Evolutionary conservation across 2,329 filamentous ascomycete genomes (phyloP).

Genomic region (Scleromitrula shiraiana): DNA sequence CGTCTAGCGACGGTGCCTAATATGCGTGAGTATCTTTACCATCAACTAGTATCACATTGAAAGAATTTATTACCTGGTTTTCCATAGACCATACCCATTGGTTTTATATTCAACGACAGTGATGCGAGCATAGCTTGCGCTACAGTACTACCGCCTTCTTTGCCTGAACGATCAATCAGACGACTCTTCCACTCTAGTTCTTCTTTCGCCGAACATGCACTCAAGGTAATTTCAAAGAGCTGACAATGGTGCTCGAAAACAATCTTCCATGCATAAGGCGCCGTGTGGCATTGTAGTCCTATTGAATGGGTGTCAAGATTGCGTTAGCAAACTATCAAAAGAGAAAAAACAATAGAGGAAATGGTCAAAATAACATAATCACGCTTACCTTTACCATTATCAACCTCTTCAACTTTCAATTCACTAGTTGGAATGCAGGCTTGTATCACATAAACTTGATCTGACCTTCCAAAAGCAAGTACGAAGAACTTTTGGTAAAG

Average conservation of each 20-base stretch:
- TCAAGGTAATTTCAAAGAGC: conserved; percentile 78
- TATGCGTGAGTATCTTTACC: background rate
- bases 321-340: background rate
- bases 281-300: conserved; percentile 84
- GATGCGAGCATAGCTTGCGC: conserved; percentile 49
- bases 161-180: conserved; percentile 45
- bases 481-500: conserved; percentile 77
- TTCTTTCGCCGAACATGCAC: conserved; percentile 74
- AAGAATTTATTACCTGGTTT: conserved; percentile 46
- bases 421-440: conserved; percentile 64
- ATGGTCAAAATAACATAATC: no score
- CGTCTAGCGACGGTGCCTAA: conserved; percentile 54
- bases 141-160: conserved; percentile 40
- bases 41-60: background rate
- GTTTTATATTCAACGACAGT: conserved; percentile 62
- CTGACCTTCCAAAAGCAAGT: conserved; percentile 60
- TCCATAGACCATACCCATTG: conserved; percentile 67
- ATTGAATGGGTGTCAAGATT: conserved; percentile 1
- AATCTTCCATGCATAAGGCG: conserved; percentile 86
- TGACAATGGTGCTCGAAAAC: conserved; percentile 71
- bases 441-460: conserved; percentile 62
- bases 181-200: conserved; percentile 71
- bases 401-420: conserved; percentile 59
- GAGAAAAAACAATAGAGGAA: no score
- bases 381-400: conserved; percentile 62